Evolutionary conservation across 495 filamentous ascomycete species (phyloP), one percentile per base, ranked within the genome.

Genomic region (Staphylotrichum tortipilum): DNA sequence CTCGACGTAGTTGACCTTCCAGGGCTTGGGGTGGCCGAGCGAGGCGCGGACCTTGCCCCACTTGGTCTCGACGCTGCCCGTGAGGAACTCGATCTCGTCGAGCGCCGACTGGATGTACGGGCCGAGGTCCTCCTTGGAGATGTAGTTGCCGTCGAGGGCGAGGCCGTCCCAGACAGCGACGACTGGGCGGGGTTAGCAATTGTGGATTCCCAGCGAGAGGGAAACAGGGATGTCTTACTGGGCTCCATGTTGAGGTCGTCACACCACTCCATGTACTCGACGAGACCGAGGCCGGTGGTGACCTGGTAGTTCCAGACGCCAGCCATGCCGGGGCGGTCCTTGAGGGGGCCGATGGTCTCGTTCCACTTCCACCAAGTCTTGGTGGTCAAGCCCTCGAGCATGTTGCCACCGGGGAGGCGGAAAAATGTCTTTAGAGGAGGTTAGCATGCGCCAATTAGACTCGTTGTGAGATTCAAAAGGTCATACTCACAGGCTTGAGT

Each of bases 321-420:
- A n/a, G 77, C 65, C 50, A 78, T 69, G 24, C 82, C 82, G 0
- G 82, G 79, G 7, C 83, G 71, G 41, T 84, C 64, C 30, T 76
- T 78, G 4, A 85, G 66, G 1, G 78, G 75, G 0, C 83, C 83
- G 40, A 87, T 76, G 2, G 81, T 84, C 49, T 78, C 68, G 57
- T 84, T 82, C 83, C 83, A 87, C 35, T 78, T 74, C 80, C 82
- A 87, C 51, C 72, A 71, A 30, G 66, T 68, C 12, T 61, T 62
- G 21, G 63, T 75, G 21, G 63, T 75, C 28, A 74, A 57, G 23
- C 80, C 80, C 51, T 83, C 79, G 51, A 84, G 62, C 58, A 83
- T 83, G 55, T 85, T 86, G 1, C 83, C 83, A 23, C 82, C 82
- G 0, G 82, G 82, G 33, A 84, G 76, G 4, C 83, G 70, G 30